Evolutionary conservation across 78 protist species (phyloP), one percentile per base, ranked within the genome.

Genomic region (Dictyostelium firmibasis): DNA sequence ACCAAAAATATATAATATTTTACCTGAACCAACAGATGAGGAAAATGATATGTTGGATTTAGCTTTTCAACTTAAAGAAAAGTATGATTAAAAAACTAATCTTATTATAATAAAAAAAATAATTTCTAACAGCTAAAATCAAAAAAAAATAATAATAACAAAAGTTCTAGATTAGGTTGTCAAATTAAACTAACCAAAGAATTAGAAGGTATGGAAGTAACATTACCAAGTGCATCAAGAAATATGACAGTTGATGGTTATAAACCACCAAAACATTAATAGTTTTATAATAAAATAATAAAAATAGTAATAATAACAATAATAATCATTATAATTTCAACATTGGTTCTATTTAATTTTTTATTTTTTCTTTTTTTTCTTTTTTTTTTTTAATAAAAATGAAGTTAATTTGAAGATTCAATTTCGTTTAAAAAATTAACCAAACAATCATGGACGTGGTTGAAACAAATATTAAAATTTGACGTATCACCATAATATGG

Each of bases 11-110:
- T 97, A 88, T 57, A 93, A 97, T 74, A 62, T 18, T n/a, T 93
- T 98, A 23, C 97, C 95, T 7, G 95, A 89, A 93, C 93, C 98
- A 4, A 62, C 91, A 18, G 99, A 98, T 29, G 98, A 97, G 27
- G 98, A 98, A 44, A 93, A 94, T 50, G 99, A 98, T 96, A 98
- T 98, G 99, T 87, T 98, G 69, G 99, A 98, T 85, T 43, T 98
- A 27, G 99, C 99, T 3, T 93, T 93, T 35, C 95, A 85, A 75
- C 96, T 98, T 25, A 82, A 83, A 11, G 97, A 93, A 29, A 98
- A 97, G 86, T 96, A 85, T 29, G 78, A 43, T 2, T 62, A n/a
- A n/a, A 62, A n/a, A 62, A 60, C n/a, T n/a, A n/a, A n/a, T n/a
- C n/a, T n/a, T n/a, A n/a, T n/a, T n/a, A n/a, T n/a, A n/a, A n/a